A percentile compares a stretch with the other conserved stretches of the same genome.
phyloP scores from a whole-genome alignment of 495 filamentous ascomycete species.

The Podospora conica region DNA sequence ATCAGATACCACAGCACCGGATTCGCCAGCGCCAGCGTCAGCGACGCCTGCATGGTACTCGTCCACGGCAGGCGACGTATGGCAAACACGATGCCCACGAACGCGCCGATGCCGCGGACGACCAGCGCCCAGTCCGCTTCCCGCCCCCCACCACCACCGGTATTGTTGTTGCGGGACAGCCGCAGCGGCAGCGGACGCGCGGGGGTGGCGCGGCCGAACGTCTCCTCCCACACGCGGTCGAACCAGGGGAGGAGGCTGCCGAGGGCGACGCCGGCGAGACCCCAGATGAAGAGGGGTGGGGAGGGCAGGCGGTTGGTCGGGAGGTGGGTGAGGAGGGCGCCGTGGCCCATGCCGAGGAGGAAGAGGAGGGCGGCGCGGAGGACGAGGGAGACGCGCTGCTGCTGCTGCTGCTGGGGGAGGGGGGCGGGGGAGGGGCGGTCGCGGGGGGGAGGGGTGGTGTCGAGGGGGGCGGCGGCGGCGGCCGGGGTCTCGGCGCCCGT shows the following conservation, averaged over 20 bases:
- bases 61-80: constrained; percentile 91
- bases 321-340: constrained; percentile 75
- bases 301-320: constrained; percentile 16
- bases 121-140: constrained; percentile 70
- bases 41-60: constrained; percentile 85
- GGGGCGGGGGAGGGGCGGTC: not conserved
- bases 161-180: not conserved
- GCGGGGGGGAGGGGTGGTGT: not conserved
- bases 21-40: constrained; percentile 87
- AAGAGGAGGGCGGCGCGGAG: constrained; percentile 65
- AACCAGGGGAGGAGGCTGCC: constrained; percentile 81
- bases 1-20: constrained; percentile 94
- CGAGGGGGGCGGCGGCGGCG: constrained; percentile 32
- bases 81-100: constrained; percentile 93
- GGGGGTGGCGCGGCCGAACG: constrained; percentile 11
- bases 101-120: constrained; percentile 83
- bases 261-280: constrained; percentile 64
- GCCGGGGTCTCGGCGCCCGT: constrained; percentile 62
- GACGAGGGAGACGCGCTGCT: constrained; percentile 13
- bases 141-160: constrained; percentile 10
- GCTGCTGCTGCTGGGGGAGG: no score
- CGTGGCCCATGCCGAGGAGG: constrained; percentile 75
- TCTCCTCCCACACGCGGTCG: constrained; percentile 55
- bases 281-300: constrained; percentile 63
- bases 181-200: not conserved